Evolutionary conservation across 768 basidiomycete species (phyloP).

Genomic region (Leucosporidium yakuticum): DNA sequence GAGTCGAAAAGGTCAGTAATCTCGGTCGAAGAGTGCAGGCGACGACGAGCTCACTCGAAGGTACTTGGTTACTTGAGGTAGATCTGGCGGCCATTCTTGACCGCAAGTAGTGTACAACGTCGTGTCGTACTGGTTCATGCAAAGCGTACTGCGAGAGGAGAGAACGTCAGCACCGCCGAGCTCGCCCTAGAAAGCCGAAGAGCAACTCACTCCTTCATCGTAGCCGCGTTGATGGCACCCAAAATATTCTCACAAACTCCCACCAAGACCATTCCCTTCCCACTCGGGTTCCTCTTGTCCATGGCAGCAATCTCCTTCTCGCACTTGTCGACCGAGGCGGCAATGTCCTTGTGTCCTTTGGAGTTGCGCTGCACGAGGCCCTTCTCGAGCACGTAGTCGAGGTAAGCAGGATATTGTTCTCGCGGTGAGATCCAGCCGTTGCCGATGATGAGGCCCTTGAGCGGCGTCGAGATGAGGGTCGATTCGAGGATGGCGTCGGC

Average conservation of each 20-base stretch:
- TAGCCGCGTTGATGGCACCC: constrained; percentile 43
- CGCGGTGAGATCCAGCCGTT: constrained; percentile 96
- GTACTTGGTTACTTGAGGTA: constrained; percentile 67
- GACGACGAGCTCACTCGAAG: constrained; percentile 54
- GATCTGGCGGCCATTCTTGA: constrained; percentile 92
- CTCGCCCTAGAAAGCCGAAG: constrained; percentile 45
- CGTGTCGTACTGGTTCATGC: constrained; percentile 90
- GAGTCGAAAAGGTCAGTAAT: neutral
- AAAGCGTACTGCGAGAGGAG: constrained; percentile 49
- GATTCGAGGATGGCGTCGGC: constrained; percentile 49
- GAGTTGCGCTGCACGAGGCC: constrained; percentile 69
- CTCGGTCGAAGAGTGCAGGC: neutral
- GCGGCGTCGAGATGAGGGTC: constrained; percentile 16
- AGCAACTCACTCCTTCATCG: constrained; percentile 47
- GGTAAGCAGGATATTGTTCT: constrained; percentile 79
- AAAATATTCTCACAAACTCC: constrained; percentile 60
- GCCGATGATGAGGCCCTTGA: constrained; percentile 76
- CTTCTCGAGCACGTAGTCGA: constrained; percentile 75
- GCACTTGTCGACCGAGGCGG: constrained; percentile 59
- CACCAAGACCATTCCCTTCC: constrained; percentile 49
- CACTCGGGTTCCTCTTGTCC: constrained; percentile 19
- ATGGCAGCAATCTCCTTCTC: constrained; percentile 47
- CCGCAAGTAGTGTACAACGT: constrained; percentile 81
- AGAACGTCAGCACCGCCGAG: constrained; percentile 62
- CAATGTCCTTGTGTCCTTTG: constrained; percentile 59